These are phyloP conservation scores for Aeschynomene evenia DNA, from an alignment of 306 rosid genomes.

Conservation along the genomic window DNA sequence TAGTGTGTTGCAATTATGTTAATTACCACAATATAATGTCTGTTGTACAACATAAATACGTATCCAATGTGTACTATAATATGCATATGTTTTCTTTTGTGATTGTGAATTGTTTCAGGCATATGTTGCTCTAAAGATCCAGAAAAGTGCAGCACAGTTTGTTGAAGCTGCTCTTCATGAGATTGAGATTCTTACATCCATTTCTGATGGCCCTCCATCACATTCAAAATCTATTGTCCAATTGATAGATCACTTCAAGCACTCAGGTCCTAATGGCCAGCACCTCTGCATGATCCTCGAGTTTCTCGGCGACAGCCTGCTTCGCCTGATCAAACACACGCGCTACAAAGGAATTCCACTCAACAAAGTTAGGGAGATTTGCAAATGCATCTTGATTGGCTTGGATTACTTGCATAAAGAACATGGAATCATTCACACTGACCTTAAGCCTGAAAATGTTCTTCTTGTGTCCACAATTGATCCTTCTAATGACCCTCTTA, in stretches of 20 bases:
- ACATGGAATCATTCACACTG: slow-evolving; percentile 83
- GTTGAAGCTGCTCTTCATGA: slow-evolving; percentile 94
- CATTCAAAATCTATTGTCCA: slow-evolving; percentile 77
- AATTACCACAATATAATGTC: too few species aligned
- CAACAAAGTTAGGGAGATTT: slow-evolving; percentile 80
- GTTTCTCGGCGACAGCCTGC: slow-evolving; percentile 94
- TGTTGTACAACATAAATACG: too few species aligned
- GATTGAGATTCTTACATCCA: slow-evolving; percentile 70
- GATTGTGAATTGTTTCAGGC: slow-evolving; percentile 44
- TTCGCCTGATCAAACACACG: slow-evolving; percentile 74
- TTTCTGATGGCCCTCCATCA: slow-evolving; percentile 63
- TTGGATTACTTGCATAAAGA: slow-evolving; percentile 92
- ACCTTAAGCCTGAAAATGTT: slow-evolving; percentile 92
- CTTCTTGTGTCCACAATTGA: slow-evolving; percentile 80
- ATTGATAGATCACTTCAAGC: slow-evolving; percentile 89
- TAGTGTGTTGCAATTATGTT: too few species aligned
- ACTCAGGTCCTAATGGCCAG: slow-evolving; percentile 91
- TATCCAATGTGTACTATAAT: too few species aligned
- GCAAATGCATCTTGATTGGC: slow-evolving; percentile 73
- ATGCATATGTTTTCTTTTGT: neutral
- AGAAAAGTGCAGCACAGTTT: slow-evolving; percentile 93
- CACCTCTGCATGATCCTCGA: slow-evolving; percentile 97
- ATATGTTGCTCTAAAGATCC: slow-evolving; percentile 95
- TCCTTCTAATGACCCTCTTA: slow-evolving; percentile 75
- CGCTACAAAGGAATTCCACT: slow-evolving; percentile 71